Conservation (phyloP, 2,329 filamentous ascomycete species). For the Macrophomina tecta region DNA sequence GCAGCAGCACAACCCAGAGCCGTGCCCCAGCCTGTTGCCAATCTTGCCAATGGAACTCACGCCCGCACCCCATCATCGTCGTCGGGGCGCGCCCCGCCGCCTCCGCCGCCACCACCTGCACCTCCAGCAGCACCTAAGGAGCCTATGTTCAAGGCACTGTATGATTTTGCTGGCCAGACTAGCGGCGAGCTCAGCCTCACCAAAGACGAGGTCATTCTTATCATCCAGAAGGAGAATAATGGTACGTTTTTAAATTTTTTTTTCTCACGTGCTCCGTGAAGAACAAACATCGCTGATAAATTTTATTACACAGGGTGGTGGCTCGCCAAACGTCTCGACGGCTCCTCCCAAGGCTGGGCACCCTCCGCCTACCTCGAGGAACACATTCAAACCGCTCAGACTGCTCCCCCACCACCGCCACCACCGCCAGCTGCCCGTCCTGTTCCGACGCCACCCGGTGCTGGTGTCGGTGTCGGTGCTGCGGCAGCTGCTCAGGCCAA, state of each 20-base stretch:
- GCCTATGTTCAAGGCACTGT: slow-evolving; percentile 85
- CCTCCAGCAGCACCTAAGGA: slow-evolving; percentile 67
- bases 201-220: slow-evolving; percentile 81
- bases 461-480: slow-evolving; percentile 49
- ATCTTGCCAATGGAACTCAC: slow-evolving; percentile 57
- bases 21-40: slow-evolving; percentile 62
- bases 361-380: slow-evolving; percentile 95
- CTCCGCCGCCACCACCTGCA: slow-evolving; percentile 69
- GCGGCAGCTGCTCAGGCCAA: slow-evolving; percentile 40
- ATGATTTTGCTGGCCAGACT: slow-evolving; percentile 86
- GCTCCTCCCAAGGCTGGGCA: slow-evolving; percentile 84
- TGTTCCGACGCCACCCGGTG: slow-evolving; percentile 48
- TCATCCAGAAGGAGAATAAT: slow-evolving; percentile 94
- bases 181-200: slow-evolving; percentile 83
- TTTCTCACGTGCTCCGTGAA: neutral
- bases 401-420: slow-evolving; percentile 65
- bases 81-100: slow-evolving; percentile 57
- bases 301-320: slow-evolving; percentile 76
- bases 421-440: slow-evolving; percentile 57
- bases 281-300: neutral
- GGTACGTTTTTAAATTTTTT: slow-evolving; percentile 63
- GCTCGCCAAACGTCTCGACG: slow-evolving; percentile 77
- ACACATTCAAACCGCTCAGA: slow-evolving; percentile 55
- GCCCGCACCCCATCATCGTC: slow-evolving; percentile 47
- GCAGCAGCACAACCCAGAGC: slow-evolving; percentile 50